phyloP scores from a whole-genome alignment of 148 eudicot genomes.

The Polygonum maritimum region DNA sequence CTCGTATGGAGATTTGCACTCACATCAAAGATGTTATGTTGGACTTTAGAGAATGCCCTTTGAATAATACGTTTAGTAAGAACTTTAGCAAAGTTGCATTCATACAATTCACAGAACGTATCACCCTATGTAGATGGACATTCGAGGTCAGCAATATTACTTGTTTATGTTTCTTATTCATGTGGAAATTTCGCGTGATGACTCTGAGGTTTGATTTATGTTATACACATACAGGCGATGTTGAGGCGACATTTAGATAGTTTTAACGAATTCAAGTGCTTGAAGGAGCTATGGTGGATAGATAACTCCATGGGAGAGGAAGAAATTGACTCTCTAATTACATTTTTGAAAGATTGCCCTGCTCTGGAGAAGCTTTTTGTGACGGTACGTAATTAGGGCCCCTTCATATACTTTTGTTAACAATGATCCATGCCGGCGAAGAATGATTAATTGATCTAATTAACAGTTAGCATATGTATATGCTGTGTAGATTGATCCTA shows the following conservation, averaged over 20 bases:
- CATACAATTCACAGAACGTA: neutral
- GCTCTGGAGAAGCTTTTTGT: neutral
- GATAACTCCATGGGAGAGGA: neutral
- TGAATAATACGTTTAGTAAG: no score
- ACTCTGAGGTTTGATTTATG: neutral
- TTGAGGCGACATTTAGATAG: neutral
- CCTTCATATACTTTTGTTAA: neutral
- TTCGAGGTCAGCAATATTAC: neutral
- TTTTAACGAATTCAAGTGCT: neutral
- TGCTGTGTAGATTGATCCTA: conserved; percentile 4
- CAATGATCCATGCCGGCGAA: neutral
- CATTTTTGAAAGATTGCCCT: neutral
- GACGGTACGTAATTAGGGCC: neutral
- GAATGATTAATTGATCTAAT: no score
- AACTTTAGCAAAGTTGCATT: neutral
- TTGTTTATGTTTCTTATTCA: no score
- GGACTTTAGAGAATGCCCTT: conserved; percentile 2
- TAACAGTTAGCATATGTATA: no score
- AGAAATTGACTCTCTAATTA: neutral
- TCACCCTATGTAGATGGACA: neutral
- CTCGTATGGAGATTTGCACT: neutral
- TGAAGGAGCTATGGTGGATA: neutral
- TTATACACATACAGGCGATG: neutral
- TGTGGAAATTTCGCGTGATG: no score
- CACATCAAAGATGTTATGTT: conserved; percentile 10